Base-by-base conservation (phyloP, 2,329 filamentous ascomycete genomes). In the Diaporthe aspalathi region DNA sequence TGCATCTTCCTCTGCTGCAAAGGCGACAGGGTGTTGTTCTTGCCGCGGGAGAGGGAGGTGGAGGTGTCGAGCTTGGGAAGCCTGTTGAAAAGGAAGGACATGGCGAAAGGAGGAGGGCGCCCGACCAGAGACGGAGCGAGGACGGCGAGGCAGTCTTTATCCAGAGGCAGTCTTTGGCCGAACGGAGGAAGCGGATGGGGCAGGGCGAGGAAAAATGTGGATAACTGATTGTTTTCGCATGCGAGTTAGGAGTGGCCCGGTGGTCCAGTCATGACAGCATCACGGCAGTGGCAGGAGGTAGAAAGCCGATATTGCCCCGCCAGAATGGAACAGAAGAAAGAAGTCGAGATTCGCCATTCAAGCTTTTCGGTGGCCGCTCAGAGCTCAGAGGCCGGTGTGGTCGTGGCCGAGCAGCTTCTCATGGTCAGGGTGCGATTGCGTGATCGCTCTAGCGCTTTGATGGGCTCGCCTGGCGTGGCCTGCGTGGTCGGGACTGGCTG, bases 1-100 rank as follows among this genome's bases (percentile, higher is more conserved):
- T 68, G 67, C 53, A 60, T 68, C 50, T 52, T 68, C 67, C 53
- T 68, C 60, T 50, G 45, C 60, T 65, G 60, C 60, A 50, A 32
- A n/a, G 60, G 60, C 60, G 60, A 65, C 60, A 65, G 60, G 20
- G 29, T 24, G 29, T 74, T 54, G 43, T 57, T 70, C 45, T 68
- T 53, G 52, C 73, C 77, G 75, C 74, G 72, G 74, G 70, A 40
- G 74, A 75, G 70, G 72, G 72, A 74, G 67, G 73, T 74, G 72
- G 68, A 70, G 52, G 70, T 71, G 57, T 73, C 70, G 38, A 75
- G 68, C 43, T 74, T 76, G 32, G 67, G 67, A 43, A 68, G 53
- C 22, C 40, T 24, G 71, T 77, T 75, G 76, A 79, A 79, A 74
- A 82, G 76, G 76, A 81, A 82, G 52, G 79, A 78, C 80, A 83